phyloP scores from a whole-genome alignment of 441 rosid genomes.

The Viola pubescens region DNA sequence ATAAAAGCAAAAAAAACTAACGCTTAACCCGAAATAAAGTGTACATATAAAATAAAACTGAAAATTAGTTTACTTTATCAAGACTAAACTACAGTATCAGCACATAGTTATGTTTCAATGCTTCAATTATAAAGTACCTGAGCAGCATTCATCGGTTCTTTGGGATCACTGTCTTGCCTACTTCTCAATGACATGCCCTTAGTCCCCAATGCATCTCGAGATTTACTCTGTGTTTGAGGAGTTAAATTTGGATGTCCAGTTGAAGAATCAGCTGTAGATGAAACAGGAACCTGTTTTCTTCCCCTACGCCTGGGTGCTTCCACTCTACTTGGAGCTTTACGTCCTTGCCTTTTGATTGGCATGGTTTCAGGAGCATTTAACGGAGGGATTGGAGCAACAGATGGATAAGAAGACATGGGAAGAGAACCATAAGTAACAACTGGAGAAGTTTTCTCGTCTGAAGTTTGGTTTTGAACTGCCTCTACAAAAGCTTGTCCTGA shows the following conservation, averaged over 20 bases:
- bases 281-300: conserved; percentile 28
- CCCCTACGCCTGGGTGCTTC: conserved; percentile 47
- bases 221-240: conserved; percentile 23
- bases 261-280: conserved; percentile 30
- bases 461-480: conserved; percentile 22
- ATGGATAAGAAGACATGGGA: conserved; percentile 22
- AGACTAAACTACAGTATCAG: background rate
- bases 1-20: background rate
- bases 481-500: conserved; percentile 22
- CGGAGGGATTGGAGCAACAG: conserved; percentile 22
- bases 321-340: conserved; percentile 28
- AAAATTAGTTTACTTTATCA: background rate
- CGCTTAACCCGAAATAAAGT: background rate
- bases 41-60: background rate
- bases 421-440: conserved; percentile 21
- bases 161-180: conserved; percentile 33
- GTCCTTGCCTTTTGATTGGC: conserved; percentile 38
- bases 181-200: conserved; percentile 24
- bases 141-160: conserved; percentile 21
- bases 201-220: conserved; percentile 27
- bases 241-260: conserved; percentile 25
- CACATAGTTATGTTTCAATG: background rate
- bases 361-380: conserved; percentile 22
- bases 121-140: conserved; percentile 21
- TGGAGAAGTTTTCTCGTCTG: conserved; percentile 6